Evolutionary conservation across 306 rosid genomes (phyloP), one percentile per base, ranked within the genome.

Genomic region (Acacia confusa): DNA sequence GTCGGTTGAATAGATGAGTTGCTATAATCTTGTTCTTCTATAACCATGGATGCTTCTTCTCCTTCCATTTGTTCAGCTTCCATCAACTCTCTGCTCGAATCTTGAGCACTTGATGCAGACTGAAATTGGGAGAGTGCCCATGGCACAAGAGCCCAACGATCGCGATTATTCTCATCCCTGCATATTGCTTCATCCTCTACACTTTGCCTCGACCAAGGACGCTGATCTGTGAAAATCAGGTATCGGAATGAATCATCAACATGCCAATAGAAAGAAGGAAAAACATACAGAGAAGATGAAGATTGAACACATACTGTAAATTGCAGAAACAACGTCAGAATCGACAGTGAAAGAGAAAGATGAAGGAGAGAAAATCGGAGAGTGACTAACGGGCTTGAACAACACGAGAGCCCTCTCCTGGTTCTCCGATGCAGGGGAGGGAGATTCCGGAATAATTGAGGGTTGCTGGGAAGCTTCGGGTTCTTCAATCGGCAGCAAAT

Each of bases 351-450:
- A 44, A 15, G 96, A 90, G 78, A 87, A 53, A 79, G 79, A 20
- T 38, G 72, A 68, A 20, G 72, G 72, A 17, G 70, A 65, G 4
- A 16, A 9, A 7, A 65, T 7, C 7, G 45, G 43, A 66, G 28
- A 24, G 1, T 6, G 8, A 27, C 41, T 40, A 22, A 69, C 4
- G 0, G 97, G 95, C 36, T 85, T 91, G 88, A 93, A 93, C 28
- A 89, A 87, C 36, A 95, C 92, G 76, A 93, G 85, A 69, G 99
- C 97, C 61, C 87, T 95, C 66, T 94, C 93, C 1, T 87, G 68
- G 47, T 90, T 85, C 8, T 40, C 74, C 20, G 52, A n/a, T n/a
- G 64, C 14, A 16, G 44, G 70, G 20, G 70, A 65, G 16, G 72
- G 48, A 3, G 3, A 36, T 67, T 67, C 73, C 9, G 45, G 32